Base-by-base conservation (phyloP, 495 filamentous ascomycete species). In the Umbilicaria muhlenbergii region DNA sequence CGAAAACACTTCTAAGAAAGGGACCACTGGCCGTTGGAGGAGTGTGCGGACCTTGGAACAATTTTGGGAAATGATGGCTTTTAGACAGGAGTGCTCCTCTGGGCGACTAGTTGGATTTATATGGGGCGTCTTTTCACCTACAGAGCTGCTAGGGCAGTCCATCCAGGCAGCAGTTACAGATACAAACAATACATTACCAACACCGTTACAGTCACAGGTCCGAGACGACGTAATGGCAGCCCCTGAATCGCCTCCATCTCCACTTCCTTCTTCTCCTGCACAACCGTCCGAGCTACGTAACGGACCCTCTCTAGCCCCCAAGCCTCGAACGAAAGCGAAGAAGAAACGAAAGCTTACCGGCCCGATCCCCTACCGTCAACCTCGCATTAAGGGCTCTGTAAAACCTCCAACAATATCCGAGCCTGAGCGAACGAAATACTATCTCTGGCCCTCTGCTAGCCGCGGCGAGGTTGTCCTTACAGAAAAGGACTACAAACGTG, bases 11-110 rank as follows among this genome's bases (percentile, higher is more conserved):
- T 38, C 34, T 2, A 60, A 57, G 28, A 50, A 60, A n/a, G 48
- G 64, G 4, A 55, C 58, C 15, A 67, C 69, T 12, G 85, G 81
- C 0, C 64, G 73, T 40, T 99, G 91, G 91, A 80, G 74, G 51
- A 86, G 79, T 50, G 79, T 94, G 14, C 75, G 66, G 50, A 81
- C 79, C 0, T 59, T 96, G 28, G 86, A 88, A 28, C 79, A 89
- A 50, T 99, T 99, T 59, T 99, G 91, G 91, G 91, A 99, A 44
- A 80, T 91, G 75, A 96, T 99, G 91, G 80, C 86, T 12, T 95
- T 85, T 55, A 69, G 91, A 24, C 91, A 96, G 57, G 91, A 99
- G 58, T 99, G 91, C 55, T 89, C 87, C 18, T 80, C 85, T 12
- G 91, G 91, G 3, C 68, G 86, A 16, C 59, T 94, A 42, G 92